Base-by-base conservation (phyloP, 225 moss, liverwort and hornwort species). In the Ulota crispa region DNA sequence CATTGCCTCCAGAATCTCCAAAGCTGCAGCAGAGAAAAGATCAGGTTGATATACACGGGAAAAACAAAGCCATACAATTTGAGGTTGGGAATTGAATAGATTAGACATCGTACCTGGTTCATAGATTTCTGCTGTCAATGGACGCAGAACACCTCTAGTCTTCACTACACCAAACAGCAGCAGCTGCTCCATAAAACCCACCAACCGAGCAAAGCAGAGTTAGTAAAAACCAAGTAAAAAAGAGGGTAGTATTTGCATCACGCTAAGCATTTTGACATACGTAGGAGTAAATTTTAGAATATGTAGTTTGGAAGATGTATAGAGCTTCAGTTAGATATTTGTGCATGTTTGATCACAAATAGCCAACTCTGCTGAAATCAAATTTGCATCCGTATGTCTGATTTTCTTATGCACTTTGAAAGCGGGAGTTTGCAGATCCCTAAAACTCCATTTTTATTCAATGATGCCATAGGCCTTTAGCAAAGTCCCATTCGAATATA, bases 1-100 rank as follows among this genome's bases (percentile, higher is more conserved):
- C 87, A 84, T 87, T 64, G 91, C 88, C 30, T 84, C 90, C 84
- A 95, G 78, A 65, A 95, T 96, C 62, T 88, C 81, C 82, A 96
- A 80, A 78, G 92, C 95, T 96, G 93, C 64, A 82, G 68, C 79
- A 57, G 45, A 68, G 53, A 78, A 80, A 13, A 45, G 11, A 78
- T 37, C 32, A 83, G 3, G 50, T 79, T 65, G 64, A 14, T 34
- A 61, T 3, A 27, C 11, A 14, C 5, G 47, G 23, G 23, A 34
- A 7, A 69, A 15, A 18, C 43, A 39, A 65, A 52, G 27, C n/a
- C 15, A 42, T 36, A 56, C 1, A 8, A 34, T 66, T 73, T 50
- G 6, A 20, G 13, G 4, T 56, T 31, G 8, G 2, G 55, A 74
- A 81, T 21, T 15, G 15, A 65, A 30, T 23, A 64, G 26, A 73